phyloP scores from a whole-genome alignment of 352 stramenopile genomes.

The Phytopythium montanum region DNA sequence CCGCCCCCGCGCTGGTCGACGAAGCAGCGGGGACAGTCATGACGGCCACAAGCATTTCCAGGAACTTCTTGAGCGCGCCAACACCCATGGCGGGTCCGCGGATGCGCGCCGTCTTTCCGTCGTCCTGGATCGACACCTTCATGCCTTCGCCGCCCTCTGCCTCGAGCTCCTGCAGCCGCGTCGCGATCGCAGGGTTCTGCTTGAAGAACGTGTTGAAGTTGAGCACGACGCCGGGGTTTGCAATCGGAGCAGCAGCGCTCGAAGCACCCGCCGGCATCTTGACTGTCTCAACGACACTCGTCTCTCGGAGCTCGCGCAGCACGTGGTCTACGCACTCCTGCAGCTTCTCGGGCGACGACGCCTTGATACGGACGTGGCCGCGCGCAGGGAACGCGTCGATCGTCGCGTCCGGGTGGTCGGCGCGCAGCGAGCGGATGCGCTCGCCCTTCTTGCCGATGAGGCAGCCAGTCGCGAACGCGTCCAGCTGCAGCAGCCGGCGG shows the following conservation, averaged over 20 bases:
- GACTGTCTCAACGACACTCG: slow-evolving; percentile 61
- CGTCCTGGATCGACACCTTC: slow-evolving; percentile 60
- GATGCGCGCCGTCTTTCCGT: slow-evolving; percentile 67
- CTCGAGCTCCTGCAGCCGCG: slow-evolving; percentile 67
- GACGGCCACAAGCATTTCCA: slow-evolving; percentile 64
- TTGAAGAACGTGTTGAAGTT: slow-evolving; percentile 64
- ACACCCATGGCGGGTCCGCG: slow-evolving; percentile 64
- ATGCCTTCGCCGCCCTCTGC: slow-evolving; percentile 65
- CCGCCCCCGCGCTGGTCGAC: neutral
- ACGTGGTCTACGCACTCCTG: slow-evolving; percentile 59
- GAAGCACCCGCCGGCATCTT: slow-evolving; percentile 19
- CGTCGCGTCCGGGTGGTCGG: slow-evolving; percentile 53
- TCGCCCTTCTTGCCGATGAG: slow-evolving; percentile 83
- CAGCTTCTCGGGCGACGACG: slow-evolving; percentile 43
- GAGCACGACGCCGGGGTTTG: slow-evolving; percentile 6
- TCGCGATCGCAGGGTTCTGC: slow-evolving; percentile 47
- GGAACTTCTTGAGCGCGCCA: slow-evolving; percentile 64
- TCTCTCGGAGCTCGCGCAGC: slow-evolving; percentile 57
- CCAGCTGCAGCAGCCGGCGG: slow-evolving; percentile 68
- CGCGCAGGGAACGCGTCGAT: slow-evolving; percentile 70
- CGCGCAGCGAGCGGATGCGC: slow-evolving; percentile 67
- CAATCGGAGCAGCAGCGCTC: slow-evolving; percentile 8
- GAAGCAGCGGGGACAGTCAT: slow-evolving; percentile 1
- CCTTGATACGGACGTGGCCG: slow-evolving; percentile 72
- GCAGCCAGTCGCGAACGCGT: slow-evolving; percentile 65